Evolutionary conservation across 2,329 filamentous ascomycete species (phyloP).

Genomic region (Colletotrichum musicola): DNA sequence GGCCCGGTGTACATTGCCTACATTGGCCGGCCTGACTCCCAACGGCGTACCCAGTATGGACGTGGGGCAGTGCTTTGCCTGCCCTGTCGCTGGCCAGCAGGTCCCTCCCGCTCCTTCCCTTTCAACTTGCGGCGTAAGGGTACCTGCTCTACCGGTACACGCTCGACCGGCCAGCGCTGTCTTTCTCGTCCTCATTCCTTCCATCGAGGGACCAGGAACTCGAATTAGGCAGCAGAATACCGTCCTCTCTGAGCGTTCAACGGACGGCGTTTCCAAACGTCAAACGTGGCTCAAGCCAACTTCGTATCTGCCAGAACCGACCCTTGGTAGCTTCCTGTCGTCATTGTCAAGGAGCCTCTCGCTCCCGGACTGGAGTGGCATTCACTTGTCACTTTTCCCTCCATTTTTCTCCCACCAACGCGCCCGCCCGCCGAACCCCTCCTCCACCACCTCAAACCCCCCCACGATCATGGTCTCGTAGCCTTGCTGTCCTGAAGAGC

Average conservation of each 20-base stretch:
- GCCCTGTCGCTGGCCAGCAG: constrained; percentile 17
- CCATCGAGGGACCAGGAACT: constrained; percentile 28
- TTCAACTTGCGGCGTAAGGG: constrained; percentile 9
- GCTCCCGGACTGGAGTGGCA: constrained; percentile 13
- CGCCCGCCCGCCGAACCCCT: constrained; percentile 33
- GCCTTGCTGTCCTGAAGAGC: constrained; percentile 36
- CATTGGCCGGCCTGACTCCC: not conserved
- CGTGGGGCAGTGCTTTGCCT: constrained; percentile 31
- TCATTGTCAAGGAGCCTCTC: constrained; percentile 24
- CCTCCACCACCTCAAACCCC: constrained; percentile 28
- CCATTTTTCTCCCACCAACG: constrained; percentile 31
- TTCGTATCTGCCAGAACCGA: constrained; percentile 13
- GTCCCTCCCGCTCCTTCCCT: constrained; percentile 14
- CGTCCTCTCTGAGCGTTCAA: not conserved
- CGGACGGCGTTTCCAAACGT: constrained; percentile 16
- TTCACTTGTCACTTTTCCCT: constrained; percentile 32
- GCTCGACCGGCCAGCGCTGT: constrained; percentile 27
- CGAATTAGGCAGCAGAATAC: constrained; percentile 37
- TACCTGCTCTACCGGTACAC: constrained; percentile 11
- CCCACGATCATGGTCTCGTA: constrained; percentile 38
- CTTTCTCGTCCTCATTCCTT: constrained; percentile 30
- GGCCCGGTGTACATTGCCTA: too few relatives aligned
- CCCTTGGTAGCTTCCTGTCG: constrained; percentile 17
- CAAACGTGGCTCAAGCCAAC: constrained; percentile 32
- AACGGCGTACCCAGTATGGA: constrained; percentile 14